Base-by-base conservation (phyloP, 2,329 filamentous ascomycete species). In the Myriosclerotinia curreyana region DNA sequence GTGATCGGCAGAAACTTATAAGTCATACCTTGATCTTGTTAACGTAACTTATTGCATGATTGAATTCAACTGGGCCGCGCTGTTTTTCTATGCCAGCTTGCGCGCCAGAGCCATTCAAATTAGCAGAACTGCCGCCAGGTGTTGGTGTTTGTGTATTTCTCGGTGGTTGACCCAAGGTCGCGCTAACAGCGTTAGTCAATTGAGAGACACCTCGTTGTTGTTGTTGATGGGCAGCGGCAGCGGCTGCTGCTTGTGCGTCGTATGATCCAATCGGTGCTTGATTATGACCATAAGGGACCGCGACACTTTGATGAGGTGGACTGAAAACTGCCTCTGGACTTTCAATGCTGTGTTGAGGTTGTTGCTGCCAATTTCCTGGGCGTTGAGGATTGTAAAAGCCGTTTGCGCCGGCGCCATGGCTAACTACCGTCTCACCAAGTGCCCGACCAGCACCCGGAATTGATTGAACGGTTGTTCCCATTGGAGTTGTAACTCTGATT, bases 1-100 rank as follows among this genome's bases (percentile, higher is more conserved):
- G 46, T 38, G 31, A 63, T 71, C 55, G 11, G 34, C 46, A n/a
- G 22, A 34, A 31, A 44, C 17, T 60, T 67, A 76, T 79, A 15
- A 40, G n/a, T 46, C 48, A 38, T 52, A 95, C 93, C 88, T 99
- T 99, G 73, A 99, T 99, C 79, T 99, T 99, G 75, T 99, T 99
- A 62, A 99, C 95, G 73, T 99, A 99, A 76, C 93, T 98, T 68
- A 99, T 99, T 0, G 95, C 95, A 78, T 99, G 95, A 75, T 99
- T 99, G 77, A 99, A 99, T 74, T 99, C 95, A 22, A 99, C 95
- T 1, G 95, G 95, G 0, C 93, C 94, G 64, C 93, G 86, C 28
- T 31, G 28, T 74, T 95, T 96, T 76, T 96, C 93, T 75, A 91
- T 78, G 77, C 83, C 78, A 76, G 83, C 78, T 77, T 88, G 77